Conservation (phyloP, 257 asterid genomes). For the Solanum virginianum region DNA sequence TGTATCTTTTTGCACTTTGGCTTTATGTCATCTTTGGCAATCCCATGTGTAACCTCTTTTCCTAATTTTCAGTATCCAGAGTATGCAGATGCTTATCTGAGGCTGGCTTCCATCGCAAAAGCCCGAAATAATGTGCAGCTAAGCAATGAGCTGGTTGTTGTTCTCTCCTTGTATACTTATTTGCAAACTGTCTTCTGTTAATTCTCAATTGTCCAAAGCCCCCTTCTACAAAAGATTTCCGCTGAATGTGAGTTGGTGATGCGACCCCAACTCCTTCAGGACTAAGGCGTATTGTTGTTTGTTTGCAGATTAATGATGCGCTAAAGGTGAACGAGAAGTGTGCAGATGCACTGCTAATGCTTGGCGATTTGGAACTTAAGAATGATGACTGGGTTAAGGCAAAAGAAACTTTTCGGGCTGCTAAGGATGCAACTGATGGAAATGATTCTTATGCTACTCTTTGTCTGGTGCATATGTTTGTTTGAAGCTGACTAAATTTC, state of each 20-base stretch:
- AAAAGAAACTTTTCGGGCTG: conserved; percentile 82
- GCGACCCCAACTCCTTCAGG: neutral
- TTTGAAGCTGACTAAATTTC: neutral
- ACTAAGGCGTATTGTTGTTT: neutral
- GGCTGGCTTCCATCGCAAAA: conserved; percentile 94
- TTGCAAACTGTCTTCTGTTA: neutral
- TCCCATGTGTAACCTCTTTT: neutral
- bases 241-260: conserved; percentile 2
- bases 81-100: conserved; percentile 82
- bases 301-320: conserved; percentile 63
- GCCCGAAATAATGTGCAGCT: conserved; percentile 76
- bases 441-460: conserved; percentile 92
- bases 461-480: conserved; percentile 58
- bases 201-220: neutral
- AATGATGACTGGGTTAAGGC: conserved; percentile 99
- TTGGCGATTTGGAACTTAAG: conserved; percentile 97
- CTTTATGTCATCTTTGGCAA: neutral
- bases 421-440: conserved; percentile 66
- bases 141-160: conserved; percentile 77
- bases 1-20: neutral
- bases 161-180: conserved; percentile 6
- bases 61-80: conserved; percentile 64
- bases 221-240: neutral
- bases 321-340: conserved; percentile 84
- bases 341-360: conserved; percentile 87